Evolutionary conservation across 352 stramenopile genomes (phyloP).

Genomic region (Discostella stelligera): DNA sequence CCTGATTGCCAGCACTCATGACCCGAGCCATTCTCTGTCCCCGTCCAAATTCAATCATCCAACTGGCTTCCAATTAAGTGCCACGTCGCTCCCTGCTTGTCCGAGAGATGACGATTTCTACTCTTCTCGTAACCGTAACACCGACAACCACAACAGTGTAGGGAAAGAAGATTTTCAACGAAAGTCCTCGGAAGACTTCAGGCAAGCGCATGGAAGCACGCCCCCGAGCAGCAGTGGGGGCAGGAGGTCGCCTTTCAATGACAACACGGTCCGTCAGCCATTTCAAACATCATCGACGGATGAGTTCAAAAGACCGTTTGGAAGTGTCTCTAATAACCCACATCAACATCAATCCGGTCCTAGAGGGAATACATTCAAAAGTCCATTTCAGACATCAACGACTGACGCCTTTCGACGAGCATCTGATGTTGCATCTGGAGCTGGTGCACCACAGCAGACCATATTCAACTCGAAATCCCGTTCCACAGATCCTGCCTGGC

Average conservation of each 20-base stretch:
- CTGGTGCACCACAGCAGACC: conserved; percentile 16
- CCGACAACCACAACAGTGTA: conserved; percentile 8
- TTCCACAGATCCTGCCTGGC: background rate
- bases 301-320: conserved; percentile 33
- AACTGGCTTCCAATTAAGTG: background rate
- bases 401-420: conserved; percentile 33
- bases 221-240: background rate
- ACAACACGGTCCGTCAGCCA: conserved; percentile 14
- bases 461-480: conserved; percentile 3
- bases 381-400: conserved; percentile 28
- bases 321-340: conserved; percentile 4
- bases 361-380: conserved; percentile 7
- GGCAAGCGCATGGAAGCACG: background rate
- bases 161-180: background rate
- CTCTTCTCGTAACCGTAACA: background rate
- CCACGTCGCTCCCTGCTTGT: background rate
- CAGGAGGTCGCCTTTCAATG: background rate
- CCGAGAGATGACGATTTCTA: background rate
- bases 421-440: background rate
- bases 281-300: conserved; percentile 37
- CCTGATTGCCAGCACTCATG: background rate
- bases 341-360: background rate
- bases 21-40: background rate
- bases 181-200: conserved; percentile 8
- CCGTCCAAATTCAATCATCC: background rate